phyloP scores from a whole-genome alignment of 352 stramenopile species.

The Globisporangium iwayamae region DNA sequence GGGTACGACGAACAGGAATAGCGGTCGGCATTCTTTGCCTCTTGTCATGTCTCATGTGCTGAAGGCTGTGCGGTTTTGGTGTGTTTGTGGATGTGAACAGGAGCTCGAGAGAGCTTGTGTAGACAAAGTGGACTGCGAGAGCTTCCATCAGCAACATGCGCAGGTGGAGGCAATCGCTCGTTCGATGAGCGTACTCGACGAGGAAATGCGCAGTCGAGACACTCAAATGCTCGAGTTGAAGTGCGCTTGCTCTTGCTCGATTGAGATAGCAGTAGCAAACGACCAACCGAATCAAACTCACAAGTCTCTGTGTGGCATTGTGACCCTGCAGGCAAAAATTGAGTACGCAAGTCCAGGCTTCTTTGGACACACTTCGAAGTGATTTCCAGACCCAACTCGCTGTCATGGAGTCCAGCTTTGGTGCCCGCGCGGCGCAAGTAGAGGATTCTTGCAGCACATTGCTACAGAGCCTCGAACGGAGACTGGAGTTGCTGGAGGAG shows the following conservation, averaged over 20 bases:
- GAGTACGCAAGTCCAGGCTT: background rate
- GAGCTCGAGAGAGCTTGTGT: slow-evolving; percentile 5
- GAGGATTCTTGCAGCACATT: slow-evolving; percentile 9
- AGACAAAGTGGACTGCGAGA: slow-evolving; percentile 2
- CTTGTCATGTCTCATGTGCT: background rate
- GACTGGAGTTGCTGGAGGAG: slow-evolving; percentile 49
- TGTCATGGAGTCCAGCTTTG: slow-evolving; percentile 3
- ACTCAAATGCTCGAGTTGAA: slow-evolving; percentile 12
- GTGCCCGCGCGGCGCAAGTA: slow-evolving; percentile 4
- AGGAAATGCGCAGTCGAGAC: slow-evolving; percentile 30
- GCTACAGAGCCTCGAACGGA: slow-evolving; percentile 27
- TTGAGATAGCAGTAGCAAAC: background rate
- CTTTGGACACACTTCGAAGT: background rate
- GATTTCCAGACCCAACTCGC: slow-evolving; percentile 16
- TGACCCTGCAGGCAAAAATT: background rate
- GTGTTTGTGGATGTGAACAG: slow-evolving; percentile 8
- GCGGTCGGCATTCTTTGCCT: background rate
- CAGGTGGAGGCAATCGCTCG: slow-evolving; percentile 42
- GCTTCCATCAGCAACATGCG: slow-evolving; percentile 21
- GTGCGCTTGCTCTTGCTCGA: background rate
- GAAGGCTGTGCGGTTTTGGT: background rate
- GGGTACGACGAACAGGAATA: background rate
- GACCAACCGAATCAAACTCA: background rate
- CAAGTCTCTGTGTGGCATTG: background rate
- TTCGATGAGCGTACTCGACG: slow-evolving; percentile 40